A percentile compares a stretch with the other conserved stretches of the same genome.
Conservation (phyloP, 2,329 filamentous ascomycete species). For the Aspergillus quadricinctus region DNA sequence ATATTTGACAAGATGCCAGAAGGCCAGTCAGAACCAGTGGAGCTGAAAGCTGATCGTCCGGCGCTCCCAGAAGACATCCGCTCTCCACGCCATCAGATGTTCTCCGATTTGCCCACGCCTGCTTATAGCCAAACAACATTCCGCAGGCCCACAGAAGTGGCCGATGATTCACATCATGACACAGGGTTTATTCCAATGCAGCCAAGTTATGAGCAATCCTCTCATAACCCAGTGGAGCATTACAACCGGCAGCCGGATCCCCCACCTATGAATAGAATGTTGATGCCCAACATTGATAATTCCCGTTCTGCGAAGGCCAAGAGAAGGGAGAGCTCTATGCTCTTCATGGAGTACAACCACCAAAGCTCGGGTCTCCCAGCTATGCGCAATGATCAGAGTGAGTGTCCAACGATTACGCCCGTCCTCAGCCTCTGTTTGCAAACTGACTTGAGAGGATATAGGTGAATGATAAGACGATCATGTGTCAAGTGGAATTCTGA, state of each 20-base stretch:
- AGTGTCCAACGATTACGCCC: conserved; percentile 1
- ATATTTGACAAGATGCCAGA: conserved; percentile 73
- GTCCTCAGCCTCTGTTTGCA: neutral
- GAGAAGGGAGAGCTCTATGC: conserved; percentile 46
- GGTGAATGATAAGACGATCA: neutral
- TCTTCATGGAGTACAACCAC: conserved; percentile 40
- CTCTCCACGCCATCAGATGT: conserved; percentile 62
- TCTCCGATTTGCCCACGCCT: conserved; percentile 62
- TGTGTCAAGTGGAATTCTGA: neutral
- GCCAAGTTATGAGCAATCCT: conserved; percentile 43
- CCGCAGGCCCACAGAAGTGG: conserved; percentile 25
- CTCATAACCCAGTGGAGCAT: conserved; percentile 23
- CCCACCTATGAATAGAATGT: conserved; percentile 37
- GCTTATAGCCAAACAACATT: conserved; percentile 57
- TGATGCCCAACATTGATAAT: conserved; percentile 35
- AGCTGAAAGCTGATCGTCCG: conserved; percentile 38
- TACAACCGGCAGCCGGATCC: conserved; percentile 22
- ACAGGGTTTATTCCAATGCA: conserved; percentile 51
- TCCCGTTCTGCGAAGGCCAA: conserved; percentile 40
- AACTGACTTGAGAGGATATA: neutral
- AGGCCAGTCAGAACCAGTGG: conserved; percentile 32
- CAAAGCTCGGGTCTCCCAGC: conserved; percentile 22
- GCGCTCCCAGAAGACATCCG: conserved; percentile 56
- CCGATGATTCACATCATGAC: conserved; percentile 36
- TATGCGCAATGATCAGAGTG: conserved; percentile 20